phyloP scores from a whole-genome alignment of 768 basidiomycete genomes.

The Hydnomerulius pinastri region DNA sequence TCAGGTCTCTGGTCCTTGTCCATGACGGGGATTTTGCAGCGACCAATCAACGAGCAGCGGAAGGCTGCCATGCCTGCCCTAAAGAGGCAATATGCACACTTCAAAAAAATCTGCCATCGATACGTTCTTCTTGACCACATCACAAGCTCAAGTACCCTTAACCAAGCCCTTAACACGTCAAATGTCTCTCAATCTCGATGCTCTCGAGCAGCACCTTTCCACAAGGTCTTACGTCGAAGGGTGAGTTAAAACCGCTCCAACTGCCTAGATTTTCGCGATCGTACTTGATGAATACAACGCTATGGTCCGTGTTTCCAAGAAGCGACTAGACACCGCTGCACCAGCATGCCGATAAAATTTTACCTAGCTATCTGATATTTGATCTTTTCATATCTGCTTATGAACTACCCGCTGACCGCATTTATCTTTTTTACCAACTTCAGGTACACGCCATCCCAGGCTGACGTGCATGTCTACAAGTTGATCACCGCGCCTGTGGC shows the following conservation, averaged over 20 bases:
- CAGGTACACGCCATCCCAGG: slow-evolving; percentile 91
- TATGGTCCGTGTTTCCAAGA: slow-evolving; percentile 99
- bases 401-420: slow-evolving; percentile 7
- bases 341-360: slow-evolving; percentile 68
- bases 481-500: slow-evolving; percentile 69
- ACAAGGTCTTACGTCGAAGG: slow-evolving; percentile 90
- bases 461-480: slow-evolving; percentile 92
- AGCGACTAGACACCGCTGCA: slow-evolving; percentile 90
- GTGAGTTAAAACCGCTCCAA: slow-evolving; percentile 50
- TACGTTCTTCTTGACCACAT: slow-evolving; percentile 32
- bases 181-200: slow-evolving; percentile 69
- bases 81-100: slow-evolving; percentile 25
- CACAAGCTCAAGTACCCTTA: background rate
- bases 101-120: slow-evolving; percentile 21
- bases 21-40: background rate
- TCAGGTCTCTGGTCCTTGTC: too few species aligned
- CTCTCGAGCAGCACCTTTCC: slow-evolving; percentile 86
- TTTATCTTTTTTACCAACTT: slow-evolving; percentile 12
- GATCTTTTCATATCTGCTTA: slow-evolving; percentile 8
- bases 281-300: slow-evolving; percentile 66
- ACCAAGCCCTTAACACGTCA: slow-evolving; percentile 16
- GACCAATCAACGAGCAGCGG: slow-evolving; percentile 14
- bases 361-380: slow-evolving; percentile 73
- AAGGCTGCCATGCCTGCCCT: slow-evolving; percentile 32
- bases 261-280: slow-evolving; percentile 10